These are phyloP conservation scores for Puya raimondii DNA, from an alignment of 176 grass and related monocot genomes.

Conservation along the genomic window DNA sequence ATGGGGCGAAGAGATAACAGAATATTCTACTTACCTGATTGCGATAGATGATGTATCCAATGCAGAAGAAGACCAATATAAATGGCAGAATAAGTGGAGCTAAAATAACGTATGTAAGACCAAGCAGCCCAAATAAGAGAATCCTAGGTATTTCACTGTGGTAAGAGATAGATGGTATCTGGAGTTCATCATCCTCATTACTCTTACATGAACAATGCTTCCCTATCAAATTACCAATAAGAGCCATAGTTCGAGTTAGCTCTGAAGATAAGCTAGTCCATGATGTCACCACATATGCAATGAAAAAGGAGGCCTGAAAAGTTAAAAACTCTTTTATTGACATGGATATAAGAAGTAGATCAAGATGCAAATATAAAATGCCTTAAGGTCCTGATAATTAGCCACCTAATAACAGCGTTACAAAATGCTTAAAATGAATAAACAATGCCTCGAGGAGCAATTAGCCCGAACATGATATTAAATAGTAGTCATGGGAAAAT, in stretches of 20 bases:
- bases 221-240: conserved; percentile 43
- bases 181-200: conserved; percentile 44
- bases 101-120: conserved; percentile 77
- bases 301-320: conserved; percentile 80
- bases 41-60: conserved; percentile 86
- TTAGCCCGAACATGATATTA: not conserved
- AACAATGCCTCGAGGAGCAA: not conserved
- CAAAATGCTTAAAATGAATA: not conserved
- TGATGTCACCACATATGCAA: conserved; percentile 91
- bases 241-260: conserved; percentile 55
- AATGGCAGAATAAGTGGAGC: conserved; percentile 85
- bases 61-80: conserved; percentile 77
- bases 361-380: not conserved
- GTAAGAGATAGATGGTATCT: conserved; percentile 66
- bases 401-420: not conserved
- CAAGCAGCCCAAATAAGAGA: conserved; percentile 85
- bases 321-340: conserved; percentile 21
- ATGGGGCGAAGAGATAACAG: not conserved
- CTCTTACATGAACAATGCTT: conserved; percentile 27
- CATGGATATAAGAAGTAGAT: conserved; percentile 5
- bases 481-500: not conserved
- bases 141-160: conserved; percentile 88
- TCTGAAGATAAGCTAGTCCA: conserved; percentile 80
- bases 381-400: not conserved
- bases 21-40: conserved; percentile 59